A percentile compares a stretch with the other conserved stretches of the same genome.
These are phyloP conservation scores for Xylogone sp. DNA, from an alignment of 2,329 filamentous ascomycete species.

Conservation along the genomic window DNA sequence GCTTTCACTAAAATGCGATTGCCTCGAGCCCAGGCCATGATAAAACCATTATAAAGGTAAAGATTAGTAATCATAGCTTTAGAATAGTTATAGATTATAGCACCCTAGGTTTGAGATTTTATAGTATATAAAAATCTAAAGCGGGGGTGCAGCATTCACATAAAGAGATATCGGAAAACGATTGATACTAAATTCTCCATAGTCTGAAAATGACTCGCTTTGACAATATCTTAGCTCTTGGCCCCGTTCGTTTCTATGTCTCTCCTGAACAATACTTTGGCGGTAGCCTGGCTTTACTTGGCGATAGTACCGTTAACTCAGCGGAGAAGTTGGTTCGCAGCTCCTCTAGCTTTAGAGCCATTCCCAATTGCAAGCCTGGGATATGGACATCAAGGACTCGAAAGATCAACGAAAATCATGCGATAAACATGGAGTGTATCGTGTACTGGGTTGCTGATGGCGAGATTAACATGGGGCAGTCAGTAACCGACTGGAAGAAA, in stretches of 20 bases:
- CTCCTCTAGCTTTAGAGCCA: not conserved
- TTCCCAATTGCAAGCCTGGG: slow-evolving; percentile 2
- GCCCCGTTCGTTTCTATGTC: not conserved
- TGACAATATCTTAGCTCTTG: not conserved
- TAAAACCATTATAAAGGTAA: too few relatives aligned
- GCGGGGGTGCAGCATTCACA: too few relatives aligned
- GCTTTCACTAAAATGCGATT: too few relatives aligned
- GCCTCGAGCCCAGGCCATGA: too few relatives aligned
- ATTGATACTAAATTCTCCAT: too few relatives aligned
- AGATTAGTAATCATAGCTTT: too few relatives aligned
- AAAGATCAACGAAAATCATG: not conserved
- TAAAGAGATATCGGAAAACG: too few relatives aligned
- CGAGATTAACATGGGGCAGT: not conserved
- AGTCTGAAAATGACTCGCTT: not conserved
- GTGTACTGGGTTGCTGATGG: slow-evolving; percentile 1
- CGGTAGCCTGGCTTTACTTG: not conserved
- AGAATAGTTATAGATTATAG: too few relatives aligned
- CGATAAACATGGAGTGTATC: not conserved
- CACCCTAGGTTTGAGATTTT: too few relatives aligned
- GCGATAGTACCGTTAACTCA: not conserved
- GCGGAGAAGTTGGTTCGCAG: not conserved
- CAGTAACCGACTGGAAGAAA: not conserved
- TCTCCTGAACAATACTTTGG: not conserved
- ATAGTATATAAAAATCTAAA: too few relatives aligned
- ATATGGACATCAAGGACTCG: not conserved